Evolutionary conservation across 1,284 basidiomycete genomes (phyloP).

Genomic region (Mycena citricolor): DNA sequence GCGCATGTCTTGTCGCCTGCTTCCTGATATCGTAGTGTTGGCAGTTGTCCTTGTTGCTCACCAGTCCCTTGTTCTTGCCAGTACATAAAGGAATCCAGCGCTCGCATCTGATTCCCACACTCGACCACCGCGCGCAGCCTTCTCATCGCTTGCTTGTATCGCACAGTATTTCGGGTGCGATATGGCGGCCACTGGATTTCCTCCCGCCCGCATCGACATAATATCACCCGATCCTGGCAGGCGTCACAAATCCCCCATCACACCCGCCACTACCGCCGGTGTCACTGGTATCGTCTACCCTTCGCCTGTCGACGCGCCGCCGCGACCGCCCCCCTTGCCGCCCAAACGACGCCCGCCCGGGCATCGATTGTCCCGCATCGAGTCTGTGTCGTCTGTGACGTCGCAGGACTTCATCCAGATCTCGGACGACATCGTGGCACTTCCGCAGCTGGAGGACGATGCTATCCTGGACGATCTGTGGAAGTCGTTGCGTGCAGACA

Average conservation of each 20-base stretch:
- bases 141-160: too few species aligned
- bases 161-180: too few species aligned
- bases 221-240: conserved; percentile 6
- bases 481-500: conserved; percentile 12
- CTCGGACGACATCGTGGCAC: conserved; percentile 6
- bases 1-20: too few species aligned
- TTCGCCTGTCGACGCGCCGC: conserved; percentile 10
- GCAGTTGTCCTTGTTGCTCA: too few species aligned
- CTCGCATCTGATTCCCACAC: too few species aligned
- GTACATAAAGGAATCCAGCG: too few species aligned
- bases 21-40: too few species aligned
- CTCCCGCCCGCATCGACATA: conserved; percentile 9
- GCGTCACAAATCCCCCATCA: conserved; percentile 10
- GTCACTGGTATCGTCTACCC: conserved; percentile 20
- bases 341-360: conserved; percentile 7
- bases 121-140: too few species aligned
- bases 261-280: conserved; percentile 19
- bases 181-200: conserved; percentile 12
- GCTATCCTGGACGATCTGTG: conserved; percentile 16
- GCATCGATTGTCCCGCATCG: conserved; percentile 14
- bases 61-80: too few species aligned
- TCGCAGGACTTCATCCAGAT: conserved; percentile 10
- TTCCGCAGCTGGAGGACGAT: conserved; percentile 11
- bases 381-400: conserved; percentile 9
- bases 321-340: conserved; percentile 2